These are phyloP conservation scores for Jackrogersella minutella DNA, from an alignment of 495 filamentous ascomycete species.

Conservation along the genomic window DNA sequence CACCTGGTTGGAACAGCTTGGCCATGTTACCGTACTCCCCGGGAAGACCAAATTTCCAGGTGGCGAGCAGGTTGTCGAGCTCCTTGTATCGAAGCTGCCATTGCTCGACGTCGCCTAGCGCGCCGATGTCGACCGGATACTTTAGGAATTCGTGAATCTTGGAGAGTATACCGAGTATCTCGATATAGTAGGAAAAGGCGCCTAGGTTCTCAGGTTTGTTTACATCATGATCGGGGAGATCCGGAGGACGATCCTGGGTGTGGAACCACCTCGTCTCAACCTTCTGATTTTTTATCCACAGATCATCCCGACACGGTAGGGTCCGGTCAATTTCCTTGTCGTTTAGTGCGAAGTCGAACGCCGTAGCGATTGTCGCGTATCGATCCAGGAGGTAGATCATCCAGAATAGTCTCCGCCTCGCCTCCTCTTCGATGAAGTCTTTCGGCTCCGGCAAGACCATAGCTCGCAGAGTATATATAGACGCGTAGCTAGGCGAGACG, in stretches of 20 bases:
- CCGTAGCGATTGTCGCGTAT: conserved; percentile 86
- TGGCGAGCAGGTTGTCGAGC: conserved; percentile 76
- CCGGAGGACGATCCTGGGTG: conserved; percentile 53
- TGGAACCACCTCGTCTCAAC: conserved; percentile 86
- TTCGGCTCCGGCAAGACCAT: conserved; percentile 82
- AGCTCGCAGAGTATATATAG: conserved; percentile 84
- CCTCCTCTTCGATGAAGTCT: conserved; percentile 89
- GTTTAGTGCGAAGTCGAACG: conserved; percentile 87
- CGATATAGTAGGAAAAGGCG: conserved; percentile 84
- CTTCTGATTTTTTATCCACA: conserved; percentile 82
- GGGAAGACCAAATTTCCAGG: conserved; percentile 85
- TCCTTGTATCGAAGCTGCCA: conserved; percentile 89
- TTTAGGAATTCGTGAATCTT: conserved; percentile 87
- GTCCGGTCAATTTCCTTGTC: conserved; percentile 89
- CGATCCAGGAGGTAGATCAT: conserved; percentile 90
- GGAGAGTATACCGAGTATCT: conserved; percentile 84
- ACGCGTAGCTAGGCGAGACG: conserved; percentile 74
- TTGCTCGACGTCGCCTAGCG: conserved; percentile 81
- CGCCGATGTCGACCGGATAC: conserved; percentile 85
- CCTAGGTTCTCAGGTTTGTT: conserved; percentile 83
- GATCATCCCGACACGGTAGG: conserved; percentile 83
- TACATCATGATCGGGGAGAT: conserved; percentile 63
- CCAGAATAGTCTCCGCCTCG: conserved; percentile 84
- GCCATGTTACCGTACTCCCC: conserved; percentile 82
- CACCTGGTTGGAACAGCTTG: conserved; percentile 70